Base-by-base conservation (phyloP, 352 stramenopile genomes). In the Salisapilia sapeloensis region DNA sequence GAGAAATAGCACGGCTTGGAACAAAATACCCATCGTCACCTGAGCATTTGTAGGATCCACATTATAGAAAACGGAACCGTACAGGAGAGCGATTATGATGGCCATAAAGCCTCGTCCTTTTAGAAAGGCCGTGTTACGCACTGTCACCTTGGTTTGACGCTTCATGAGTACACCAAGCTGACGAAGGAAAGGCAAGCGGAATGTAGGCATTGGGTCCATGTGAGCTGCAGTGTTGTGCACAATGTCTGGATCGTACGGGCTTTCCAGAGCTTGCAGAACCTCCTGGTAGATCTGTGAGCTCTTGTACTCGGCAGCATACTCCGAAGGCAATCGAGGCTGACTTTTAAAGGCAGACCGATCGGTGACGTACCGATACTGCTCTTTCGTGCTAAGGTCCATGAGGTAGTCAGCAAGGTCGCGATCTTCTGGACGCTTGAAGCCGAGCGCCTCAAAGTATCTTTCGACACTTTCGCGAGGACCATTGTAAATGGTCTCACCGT, bases 191-290 rank as follows among this genome's bases (percentile, higher is more conserved):
- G 28, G 35, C 33, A 70, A 56, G 38, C 64, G 42, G 38, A 69
- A 74, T 40, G 53, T 43, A 2, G 40, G 46, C 2, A 71, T 57
- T 12, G 44, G 37, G 1, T 53, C 31, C 13, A 79, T 44, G 22
- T 61, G 50, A 29, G 55, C 40, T 29, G 55, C 74, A 10, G 82
- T 60, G 46, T 84, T 70, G 15, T 94, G 44, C 8, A 94, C 20
- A 24, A 95, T 61, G 6, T 90, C 48, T 15, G 93, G 61, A 46
- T 96, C 64, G 48, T 94, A 93, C 9, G 92, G 53, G 6, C 65
- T 54, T 20, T 71, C 64, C 8, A 92, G 57, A 43, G 92, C 71
- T 0, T 74, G 81, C 10, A 82, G 14, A 28, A 47, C 29, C 10
- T 29, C 23, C 12, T 54, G 39, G 43, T 62, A 76, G 14, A 74